Evolutionary conservation across 768 basidiomycete species (phyloP).

Genomic region (Pisolithus sp.): DNA sequence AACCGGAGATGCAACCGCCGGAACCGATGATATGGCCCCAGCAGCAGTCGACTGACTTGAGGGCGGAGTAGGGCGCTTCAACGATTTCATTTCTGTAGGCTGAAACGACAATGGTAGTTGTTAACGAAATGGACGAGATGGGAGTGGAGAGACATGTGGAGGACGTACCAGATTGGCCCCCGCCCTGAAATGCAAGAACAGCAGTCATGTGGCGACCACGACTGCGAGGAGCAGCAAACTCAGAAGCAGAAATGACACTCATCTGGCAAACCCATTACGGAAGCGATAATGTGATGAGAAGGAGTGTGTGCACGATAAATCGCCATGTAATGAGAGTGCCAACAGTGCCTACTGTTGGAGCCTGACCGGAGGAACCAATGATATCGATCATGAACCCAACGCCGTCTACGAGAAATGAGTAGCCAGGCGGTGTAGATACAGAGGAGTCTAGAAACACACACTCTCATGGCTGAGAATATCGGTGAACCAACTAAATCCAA

Average conservation of each 20-base stretch:
- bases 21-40: conserved; percentile 89
- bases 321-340: conserved; percentile 81
- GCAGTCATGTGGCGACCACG: conserved; percentile 87
- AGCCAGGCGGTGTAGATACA: too few relatives aligned
- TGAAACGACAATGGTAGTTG: conserved; percentile 55
- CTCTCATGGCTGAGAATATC: too few relatives aligned
- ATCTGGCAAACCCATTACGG: conserved; percentile 32
- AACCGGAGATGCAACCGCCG: conserved; percentile 73
- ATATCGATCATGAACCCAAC: conserved; percentile 73
- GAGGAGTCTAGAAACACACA: too few relatives aligned
- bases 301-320: conserved; percentile 44
- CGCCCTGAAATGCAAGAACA: conserved; percentile 82
- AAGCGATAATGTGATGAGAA: background rate
- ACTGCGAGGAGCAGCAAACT: conserved; percentile 74
- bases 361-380: conserved; percentile 66
- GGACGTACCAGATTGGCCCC: conserved; percentile 73
- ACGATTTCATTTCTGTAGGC: conserved; percentile 64
- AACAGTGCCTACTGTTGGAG: conserved; percentile 62
- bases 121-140: conserved; percentile 22
- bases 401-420: conserved; percentile 29
- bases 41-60: conserved; percentile 57
- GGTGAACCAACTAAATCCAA: too few relatives aligned
- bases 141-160: background rate
- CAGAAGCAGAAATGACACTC: conserved; percentile 82
- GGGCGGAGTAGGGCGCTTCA: conserved; percentile 29